Percentiles rank a stretch among this genome's conserved stretches.
These are phyloP conservation scores for Blastocystis sp. DNA, from an alignment of 352 stramenopile genomes.

Conservation along the genomic window DNA sequence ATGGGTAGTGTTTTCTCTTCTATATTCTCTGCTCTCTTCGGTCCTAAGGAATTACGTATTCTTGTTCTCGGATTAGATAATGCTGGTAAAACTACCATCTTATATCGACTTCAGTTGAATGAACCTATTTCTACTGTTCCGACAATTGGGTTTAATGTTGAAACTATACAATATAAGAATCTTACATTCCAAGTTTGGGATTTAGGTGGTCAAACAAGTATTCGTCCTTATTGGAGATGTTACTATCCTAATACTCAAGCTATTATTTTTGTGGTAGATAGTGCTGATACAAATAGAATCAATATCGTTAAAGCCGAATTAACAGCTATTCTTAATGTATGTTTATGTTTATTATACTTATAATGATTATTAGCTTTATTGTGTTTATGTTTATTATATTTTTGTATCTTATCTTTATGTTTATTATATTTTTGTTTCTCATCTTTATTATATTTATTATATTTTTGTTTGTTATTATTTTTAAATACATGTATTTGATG, in stretches of 20 bases:
- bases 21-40: conserved; percentile 90
- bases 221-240: conserved; percentile 95
- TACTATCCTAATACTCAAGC: conserved; percentile 93
- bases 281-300: conserved; percentile 81
- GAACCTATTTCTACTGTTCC: conserved; percentile 94
- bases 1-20: conserved; percentile 92
- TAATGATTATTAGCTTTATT: neutral
- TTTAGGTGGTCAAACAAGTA: conserved; percentile 94
- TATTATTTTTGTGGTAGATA: conserved; percentile 64
- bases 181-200: conserved; percentile 92
- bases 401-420: neutral
- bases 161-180: conserved; percentile 65
- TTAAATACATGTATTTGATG: too few relatives aligned
- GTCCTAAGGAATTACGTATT: conserved; percentile 95
- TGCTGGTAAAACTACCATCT: conserved; percentile 97
- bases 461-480: conserved; percentile 18
- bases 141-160: conserved; percentile 90
- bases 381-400: neutral
- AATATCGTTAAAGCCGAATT: conserved; percentile 88
- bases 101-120: conserved; percentile 58
- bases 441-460: neutral
- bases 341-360: neutral
- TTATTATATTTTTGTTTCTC: neutral
- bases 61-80: conserved; percentile 98
- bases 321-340: conserved; percentile 75